phyloP scores from a whole-genome alignment of 306 rosid genomes.

The Malus sylvestris region DNA sequence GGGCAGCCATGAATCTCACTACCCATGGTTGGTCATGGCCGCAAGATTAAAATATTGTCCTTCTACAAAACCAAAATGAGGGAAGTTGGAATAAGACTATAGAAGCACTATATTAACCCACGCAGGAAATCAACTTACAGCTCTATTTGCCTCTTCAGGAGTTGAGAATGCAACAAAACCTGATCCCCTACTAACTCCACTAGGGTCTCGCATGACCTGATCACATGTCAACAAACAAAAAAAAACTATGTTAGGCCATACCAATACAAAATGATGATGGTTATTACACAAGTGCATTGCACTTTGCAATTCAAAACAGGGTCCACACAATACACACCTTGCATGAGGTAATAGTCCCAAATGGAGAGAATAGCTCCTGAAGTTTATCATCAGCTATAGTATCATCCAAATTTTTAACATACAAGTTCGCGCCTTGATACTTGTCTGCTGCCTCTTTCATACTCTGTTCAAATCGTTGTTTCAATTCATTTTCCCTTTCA shows the following conservation, averaged over 20 bases:
- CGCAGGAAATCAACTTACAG: conserved; percentile 49
- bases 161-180: conserved; percentile 95
- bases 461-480: conserved; percentile 66
- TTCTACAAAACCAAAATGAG: not conserved
- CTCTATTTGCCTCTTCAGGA: conserved; percentile 95
- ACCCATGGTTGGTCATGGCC: not conserved
- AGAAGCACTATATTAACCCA: not conserved
- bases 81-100: not conserved
- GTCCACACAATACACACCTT: conserved; percentile 54
- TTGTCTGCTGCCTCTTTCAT: conserved; percentile 93
- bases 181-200: conserved; percentile 85
- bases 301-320: not conserved
- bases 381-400: conserved; percentile 65
- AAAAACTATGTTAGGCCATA: not conserved
- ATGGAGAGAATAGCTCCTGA: conserved; percentile 65
- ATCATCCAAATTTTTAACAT: conserved; percentile 80
- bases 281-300: not conserved
- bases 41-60: not conserved
- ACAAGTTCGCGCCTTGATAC: conserved; percentile 86
- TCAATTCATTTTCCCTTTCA: conserved; percentile 79
- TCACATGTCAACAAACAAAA: conserved; percentile 15
- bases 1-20: not conserved
- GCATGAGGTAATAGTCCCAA: conserved; percentile 80
- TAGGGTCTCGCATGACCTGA: conserved; percentile 97
- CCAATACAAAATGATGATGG: not conserved